Conservation (phyloP, 129 eudicot genomes). For the carrot (Daucus carota) region DH1_v3.0 NC_030381.2:39612501-39613000, state of each 20-base stretch:
- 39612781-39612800: conserved; percentile 43
- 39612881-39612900: conserved; percentile 45
- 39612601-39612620: not conserved
- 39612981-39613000: conserved; percentile 31
- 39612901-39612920: conserved; percentile 14
- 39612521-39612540: not conserved
- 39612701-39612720: conserved; percentile 57
- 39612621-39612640: not conserved
- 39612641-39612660: not conserved
- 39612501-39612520: conserved; percentile 1
- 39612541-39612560: not conserved
- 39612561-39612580: not conserved
- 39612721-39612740: conserved; percentile 76
- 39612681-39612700: conserved; percentile 76
- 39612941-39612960: conserved; percentile 32
- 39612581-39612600: not conserved
- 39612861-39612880: conserved; percentile 61
- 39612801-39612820: conserved; percentile 60
- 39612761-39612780: conserved; percentile 7
- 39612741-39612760: conserved; percentile 19
- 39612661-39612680: conserved; percentile 21
- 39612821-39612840: conserved; percentile 56
- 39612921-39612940: conserved; percentile 18
- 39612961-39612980: conserved; percentile 67
- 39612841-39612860: conserved; percentile 21